Evolutionary conservation across 2,329 filamentous ascomycete species (phyloP).

Genomic region (Colletotrichum navitas): DNA sequence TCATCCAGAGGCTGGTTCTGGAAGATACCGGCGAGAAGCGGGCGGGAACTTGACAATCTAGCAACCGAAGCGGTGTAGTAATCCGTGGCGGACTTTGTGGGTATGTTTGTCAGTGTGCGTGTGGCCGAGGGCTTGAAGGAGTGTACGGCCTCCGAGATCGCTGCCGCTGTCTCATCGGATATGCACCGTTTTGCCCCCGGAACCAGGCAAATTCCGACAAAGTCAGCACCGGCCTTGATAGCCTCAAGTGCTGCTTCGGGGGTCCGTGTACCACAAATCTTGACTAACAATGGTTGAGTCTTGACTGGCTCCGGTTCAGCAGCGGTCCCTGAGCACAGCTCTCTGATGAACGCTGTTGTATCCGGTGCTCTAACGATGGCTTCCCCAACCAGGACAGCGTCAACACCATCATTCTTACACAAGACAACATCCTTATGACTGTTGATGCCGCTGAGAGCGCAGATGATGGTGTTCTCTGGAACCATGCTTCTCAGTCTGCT

Average conservation of each 20-base stretch:
- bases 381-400: slow-evolving; percentile 93
- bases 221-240: slow-evolving; percentile 87
- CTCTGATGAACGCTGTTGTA: slow-evolving; percentile 83
- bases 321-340: slow-evolving; percentile 77
- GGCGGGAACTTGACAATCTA: slow-evolving; percentile 67
- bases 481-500: slow-evolving; percentile 90
- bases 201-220: slow-evolving; percentile 93
- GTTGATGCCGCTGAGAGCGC: slow-evolving; percentile 94
- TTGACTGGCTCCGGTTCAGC: slow-evolving; percentile 51
- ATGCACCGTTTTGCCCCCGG: slow-evolving; percentile 85
- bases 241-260: slow-evolving; percentile 84
- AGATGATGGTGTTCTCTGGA: slow-evolving; percentile 86
- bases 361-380: slow-evolving; percentile 93
- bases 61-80: slow-evolving; percentile 75
- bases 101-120: slow-evolving; percentile 48
- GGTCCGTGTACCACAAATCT: slow-evolving; percentile 93
- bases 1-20: slow-evolving; percentile 89
- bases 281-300: slow-evolving; percentile 75
- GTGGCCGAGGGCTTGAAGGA: slow-evolving; percentile 65
- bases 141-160: slow-evolving; percentile 85
- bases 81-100: slow-evolving; percentile 61
- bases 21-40: slow-evolving; percentile 93
- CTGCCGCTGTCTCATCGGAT: slow-evolving; percentile 79
- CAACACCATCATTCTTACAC: slow-evolving; percentile 90
- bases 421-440: slow-evolving; percentile 88